Percentiles rank a stretch among this genome's conserved stretches.
These are phyloP conservation scores for Dioszegia hungarica DNA, from an alignment of 768 basidiomycete species.

Conservation along the genomic window DNA sequence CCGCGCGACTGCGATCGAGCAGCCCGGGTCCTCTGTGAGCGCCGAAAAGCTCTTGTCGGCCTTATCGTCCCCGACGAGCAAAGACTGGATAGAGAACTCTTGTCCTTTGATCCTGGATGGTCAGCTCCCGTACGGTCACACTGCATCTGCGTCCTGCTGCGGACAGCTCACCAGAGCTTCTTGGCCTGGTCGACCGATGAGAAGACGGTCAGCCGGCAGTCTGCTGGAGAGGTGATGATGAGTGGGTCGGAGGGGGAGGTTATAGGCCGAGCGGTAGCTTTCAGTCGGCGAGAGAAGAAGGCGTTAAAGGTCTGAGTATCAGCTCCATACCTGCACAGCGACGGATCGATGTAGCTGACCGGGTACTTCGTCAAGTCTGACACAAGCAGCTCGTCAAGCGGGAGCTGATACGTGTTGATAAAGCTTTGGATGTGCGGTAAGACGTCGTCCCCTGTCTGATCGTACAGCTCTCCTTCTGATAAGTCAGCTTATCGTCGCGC, in stretches of 20 bases:
- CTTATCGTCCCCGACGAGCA: conserved; percentile 54
- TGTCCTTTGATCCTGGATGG: conserved; percentile 60
- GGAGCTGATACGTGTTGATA: conserved; percentile 51
- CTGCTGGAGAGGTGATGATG: conserved; percentile 64
- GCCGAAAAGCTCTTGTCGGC: conserved; percentile 50
- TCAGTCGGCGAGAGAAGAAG: conserved; percentile 67
- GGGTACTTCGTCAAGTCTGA: conserved; percentile 61
- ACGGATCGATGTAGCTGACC: conserved; percentile 21
- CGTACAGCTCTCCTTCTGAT: conserved; percentile 46
- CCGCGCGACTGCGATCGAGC: conserved; percentile 61
- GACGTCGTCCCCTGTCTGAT: conserved; percentile 40
- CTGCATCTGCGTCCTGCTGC: too few relatives aligned
- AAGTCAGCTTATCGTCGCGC: not conserved
- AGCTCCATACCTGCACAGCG: not conserved
- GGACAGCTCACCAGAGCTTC: conserved; percentile 59
- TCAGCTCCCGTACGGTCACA: too few relatives aligned
- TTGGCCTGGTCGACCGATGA: conserved; percentile 58
- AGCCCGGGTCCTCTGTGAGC: conserved; percentile 24
- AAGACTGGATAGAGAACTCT: conserved; percentile 61
- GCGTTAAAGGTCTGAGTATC: conserved; percentile 60
- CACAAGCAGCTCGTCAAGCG: conserved; percentile 60
- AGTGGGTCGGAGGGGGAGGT: conserved; percentile 56
- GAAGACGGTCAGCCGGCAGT: conserved; percentile 70
- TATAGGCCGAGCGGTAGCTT: conserved; percentile 60
- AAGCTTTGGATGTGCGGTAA: conserved; percentile 48